Evolutionary conservation across 805 yeast genomes (phyloP).

Genomic region (Teunomyces funiuensis): DNA sequence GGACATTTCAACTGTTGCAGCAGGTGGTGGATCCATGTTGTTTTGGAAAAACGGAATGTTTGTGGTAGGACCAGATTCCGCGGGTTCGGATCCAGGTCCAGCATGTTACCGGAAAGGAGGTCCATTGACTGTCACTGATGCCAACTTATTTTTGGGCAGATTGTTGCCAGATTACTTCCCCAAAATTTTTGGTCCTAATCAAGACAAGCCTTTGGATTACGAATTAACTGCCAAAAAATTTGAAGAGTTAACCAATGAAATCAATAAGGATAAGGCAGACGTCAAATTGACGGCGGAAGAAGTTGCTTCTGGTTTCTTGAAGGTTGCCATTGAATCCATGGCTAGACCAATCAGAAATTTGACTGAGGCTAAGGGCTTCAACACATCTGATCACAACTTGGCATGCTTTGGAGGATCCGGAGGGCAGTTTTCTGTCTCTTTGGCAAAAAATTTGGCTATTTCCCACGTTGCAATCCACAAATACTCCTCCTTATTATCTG

Average conservation of each 20-base stretch:
- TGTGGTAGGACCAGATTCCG: constrained; percentile 42
- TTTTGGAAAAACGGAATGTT: constrained; percentile 40
- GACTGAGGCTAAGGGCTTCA: constrained; percentile 82
- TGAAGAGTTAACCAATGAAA: constrained; percentile 49
- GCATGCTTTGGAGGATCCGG: constrained; percentile 95
- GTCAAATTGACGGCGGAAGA: constrained; percentile 53
- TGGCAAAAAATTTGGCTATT: constrained; percentile 72
- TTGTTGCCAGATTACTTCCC: constrained; percentile 38
- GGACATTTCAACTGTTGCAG: constrained; percentile 47
- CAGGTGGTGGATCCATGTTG: constrained; percentile 45
- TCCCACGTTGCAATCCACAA: constrained; percentile 69
- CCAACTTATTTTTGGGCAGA: constrained; percentile 36
- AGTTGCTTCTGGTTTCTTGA: constrained; percentile 77
- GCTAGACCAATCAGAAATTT: constrained; percentile 84
- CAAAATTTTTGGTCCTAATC: constrained; percentile 38
- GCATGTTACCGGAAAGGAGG: constrained; percentile 43
- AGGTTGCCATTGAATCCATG: constrained; percentile 87
- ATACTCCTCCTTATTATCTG: constrained; percentile 81
- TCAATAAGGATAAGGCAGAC: constrained; percentile 48
- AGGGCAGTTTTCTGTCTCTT: constrained; percentile 83
- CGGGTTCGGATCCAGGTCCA: constrained; percentile 42
- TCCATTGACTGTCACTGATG: constrained; percentile 41
- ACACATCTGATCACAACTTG: constrained; percentile 61
- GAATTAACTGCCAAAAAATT: constrained; percentile 50
- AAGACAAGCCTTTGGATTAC: constrained; percentile 31